These are phyloP conservation scores for Picocystis sp. DNA, from an alignment of 163 green algal genomes.

Conservation along the genomic window DNA sequence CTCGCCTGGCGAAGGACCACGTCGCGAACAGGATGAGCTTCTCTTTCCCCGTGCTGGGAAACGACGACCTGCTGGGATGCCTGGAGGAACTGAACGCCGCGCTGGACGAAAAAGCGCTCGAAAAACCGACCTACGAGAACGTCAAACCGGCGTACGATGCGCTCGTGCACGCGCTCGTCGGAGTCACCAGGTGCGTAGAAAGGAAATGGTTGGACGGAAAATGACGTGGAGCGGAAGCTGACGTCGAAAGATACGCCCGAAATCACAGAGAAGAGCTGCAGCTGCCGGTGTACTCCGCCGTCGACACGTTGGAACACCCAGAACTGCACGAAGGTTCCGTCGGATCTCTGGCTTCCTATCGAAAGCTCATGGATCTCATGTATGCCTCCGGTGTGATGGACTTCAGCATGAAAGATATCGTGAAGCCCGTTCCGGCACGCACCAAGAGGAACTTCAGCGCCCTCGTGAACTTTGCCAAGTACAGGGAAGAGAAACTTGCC, in stretches of 20 bases:
- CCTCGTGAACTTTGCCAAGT: conserved; percentile 90
- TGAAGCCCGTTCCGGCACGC: conserved; percentile 61
- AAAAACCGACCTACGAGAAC: conserved; percentile 63
- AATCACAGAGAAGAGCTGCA: conserved; percentile 65
- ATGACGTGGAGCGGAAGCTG: not conserved
- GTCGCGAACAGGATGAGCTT: conserved; percentile 15
- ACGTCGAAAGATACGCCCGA: no score
- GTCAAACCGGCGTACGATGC: conserved; percentile 59
- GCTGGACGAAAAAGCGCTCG: conserved; percentile 37
- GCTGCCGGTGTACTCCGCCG: conserved; percentile 66
- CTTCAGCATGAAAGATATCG: conserved; percentile 53
- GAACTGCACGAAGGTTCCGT: conserved; percentile 90
- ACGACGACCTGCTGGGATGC: conserved; percentile 60
- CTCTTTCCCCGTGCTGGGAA: conserved; percentile 51
- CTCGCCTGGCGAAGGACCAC: no score
- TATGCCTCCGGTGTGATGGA: conserved; percentile 54
- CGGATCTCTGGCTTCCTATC: conserved; percentile 55
- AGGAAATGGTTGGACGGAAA: not conserved
- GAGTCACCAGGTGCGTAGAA: conserved; percentile 40
- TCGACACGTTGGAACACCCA: conserved; percentile 68
- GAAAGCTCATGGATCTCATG: conserved; percentile 48
- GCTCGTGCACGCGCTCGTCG: conserved; percentile 52
- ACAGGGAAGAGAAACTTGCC: conserved; percentile 74
- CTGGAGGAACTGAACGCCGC: conserved; percentile 66
- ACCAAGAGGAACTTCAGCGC: conserved; percentile 60